phyloP scores from a whole-genome alignment of 169 alveolate genomes.

The Theileria annulata region DNA sequence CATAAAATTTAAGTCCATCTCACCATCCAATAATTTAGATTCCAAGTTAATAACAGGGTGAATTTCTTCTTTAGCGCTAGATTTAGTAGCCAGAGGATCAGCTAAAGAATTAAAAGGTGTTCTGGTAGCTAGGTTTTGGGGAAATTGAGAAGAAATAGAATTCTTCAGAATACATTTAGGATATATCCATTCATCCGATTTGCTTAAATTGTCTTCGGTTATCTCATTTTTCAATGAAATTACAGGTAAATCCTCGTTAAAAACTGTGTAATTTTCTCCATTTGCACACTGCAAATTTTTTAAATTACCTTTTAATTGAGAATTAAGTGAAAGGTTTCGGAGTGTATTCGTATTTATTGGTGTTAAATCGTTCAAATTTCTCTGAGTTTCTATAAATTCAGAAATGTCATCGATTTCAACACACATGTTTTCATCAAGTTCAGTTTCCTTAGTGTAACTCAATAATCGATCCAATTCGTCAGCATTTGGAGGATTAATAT shows the following conservation, averaged over 20 bases:
- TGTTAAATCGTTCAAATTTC: neutral
- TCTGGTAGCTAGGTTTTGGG: too few species aligned
- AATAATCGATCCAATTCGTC: too few species aligned
- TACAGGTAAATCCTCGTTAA: neutral
- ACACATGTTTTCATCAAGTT: too few species aligned
- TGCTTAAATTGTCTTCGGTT: neutral
- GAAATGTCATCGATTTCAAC: neutral
- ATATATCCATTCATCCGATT: constrained; percentile 1
- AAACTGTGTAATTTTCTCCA: too few species aligned
- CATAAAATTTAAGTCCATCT: constrained; percentile 34
- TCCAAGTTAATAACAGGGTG: too few species aligned
- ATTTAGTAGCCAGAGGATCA: too few species aligned
- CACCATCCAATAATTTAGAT: constrained; percentile 18
- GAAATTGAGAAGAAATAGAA: too few species aligned
- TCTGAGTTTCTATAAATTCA: neutral
- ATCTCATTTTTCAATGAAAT: neutral
- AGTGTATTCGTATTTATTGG: constrained; percentile 1
- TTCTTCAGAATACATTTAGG: neutral
- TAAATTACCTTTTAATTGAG: neutral
- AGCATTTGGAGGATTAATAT: too few species aligned
- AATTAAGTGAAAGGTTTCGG: neutral
- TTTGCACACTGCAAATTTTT: neutral
- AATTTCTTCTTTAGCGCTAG: too few species aligned
- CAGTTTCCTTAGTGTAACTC: too few species aligned
- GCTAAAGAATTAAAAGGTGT: too few species aligned